A percentile compares a stretch with the other conserved stretches of the same genome.
These are phyloP conservation scores for Arthrocladium fulminans DNA, from an alignment of 2,329 filamentous ascomycete species.

Conservation along the genomic window DNA sequence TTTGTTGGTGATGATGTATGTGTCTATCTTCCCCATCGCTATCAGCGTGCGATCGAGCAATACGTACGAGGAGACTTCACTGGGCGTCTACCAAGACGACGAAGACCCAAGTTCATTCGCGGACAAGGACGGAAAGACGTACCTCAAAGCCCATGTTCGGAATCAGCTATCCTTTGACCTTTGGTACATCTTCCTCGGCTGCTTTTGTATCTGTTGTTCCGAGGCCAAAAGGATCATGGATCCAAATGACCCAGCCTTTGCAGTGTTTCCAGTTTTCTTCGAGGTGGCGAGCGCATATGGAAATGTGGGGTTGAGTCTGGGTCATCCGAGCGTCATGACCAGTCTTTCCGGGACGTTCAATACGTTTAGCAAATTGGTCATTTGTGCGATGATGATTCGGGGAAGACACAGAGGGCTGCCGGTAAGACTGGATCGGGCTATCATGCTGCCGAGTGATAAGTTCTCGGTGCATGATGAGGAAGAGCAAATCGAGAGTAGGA, in stretches of 20 bases:
- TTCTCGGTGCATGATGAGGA: slow-evolving; percentile 16
- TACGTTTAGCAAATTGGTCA: slow-evolving; percentile 48
- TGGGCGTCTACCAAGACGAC: slow-evolving; percentile 11
- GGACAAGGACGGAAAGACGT: background rate
- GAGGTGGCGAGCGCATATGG: slow-evolving; percentile 52
- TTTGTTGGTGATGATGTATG: slow-evolving; percentile 59
- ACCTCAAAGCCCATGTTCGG: slow-evolving; percentile 27
- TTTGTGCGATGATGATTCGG: slow-evolving; percentile 50
- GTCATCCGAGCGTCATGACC: slow-evolving; percentile 45
- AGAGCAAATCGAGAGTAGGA: slow-evolving; percentile 17
- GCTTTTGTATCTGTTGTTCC: slow-evolving; percentile 40
- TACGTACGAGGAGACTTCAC: slow-evolving; percentile 69
- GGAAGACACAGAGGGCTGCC: slow-evolving; percentile 50
- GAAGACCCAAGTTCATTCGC: slow-evolving; percentile 22
- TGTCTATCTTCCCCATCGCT: slow-evolving; percentile 51
- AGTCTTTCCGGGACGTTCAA: slow-evolving; percentile 50
- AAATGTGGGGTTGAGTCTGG: slow-evolving; percentile 53
- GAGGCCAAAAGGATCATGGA: slow-evolving; percentile 22
- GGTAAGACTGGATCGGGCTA: slow-evolving; percentile 48
- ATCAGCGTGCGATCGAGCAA: slow-evolving; percentile 70
- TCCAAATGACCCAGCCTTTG: slow-evolving; percentile 21
- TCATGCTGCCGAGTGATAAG: slow-evolving; percentile 32
- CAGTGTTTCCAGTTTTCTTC: slow-evolving; percentile 36
- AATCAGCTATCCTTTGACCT: slow-evolving; percentile 40
- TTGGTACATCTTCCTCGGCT: slow-evolving; percentile 38